Percentiles rank a stretch among this genome's conserved stretches.
phyloP scores from a whole-genome alignment of 2,329 filamentous ascomycete genomes.

The Cercospora sp. region DNA sequence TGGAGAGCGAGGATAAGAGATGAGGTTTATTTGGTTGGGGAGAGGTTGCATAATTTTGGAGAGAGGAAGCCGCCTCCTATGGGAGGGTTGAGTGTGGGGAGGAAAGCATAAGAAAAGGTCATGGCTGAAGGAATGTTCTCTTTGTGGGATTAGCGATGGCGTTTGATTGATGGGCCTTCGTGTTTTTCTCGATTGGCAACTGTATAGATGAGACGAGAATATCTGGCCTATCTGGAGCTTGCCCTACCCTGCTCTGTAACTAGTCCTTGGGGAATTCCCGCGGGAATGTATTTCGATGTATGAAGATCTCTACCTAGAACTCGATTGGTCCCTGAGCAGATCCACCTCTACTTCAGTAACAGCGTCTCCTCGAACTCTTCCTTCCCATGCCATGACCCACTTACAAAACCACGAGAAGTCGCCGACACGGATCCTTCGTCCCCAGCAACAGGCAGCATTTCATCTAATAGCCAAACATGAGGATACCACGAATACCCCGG shows the following conservation, averaged over 20 bases:
- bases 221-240: too few species aligned
- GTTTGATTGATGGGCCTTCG: neutral
- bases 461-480: neutral
- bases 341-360: neutral
- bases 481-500: neutral
- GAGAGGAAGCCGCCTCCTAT: slow-evolving; percentile 48
- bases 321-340: neutral
- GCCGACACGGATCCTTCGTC: neutral
- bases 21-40: slow-evolving; percentile 94
- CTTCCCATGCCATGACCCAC: neutral
- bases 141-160: slow-evolving; percentile 17
- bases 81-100: slow-evolving; percentile 37
- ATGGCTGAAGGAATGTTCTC: neutral
- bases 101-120: slow-evolving; percentile 29
- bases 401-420: neutral
- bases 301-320: neutral
- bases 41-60: slow-evolving; percentile 92
- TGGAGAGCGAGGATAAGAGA: slow-evolving; percentile 86
- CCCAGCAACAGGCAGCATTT: neutral
- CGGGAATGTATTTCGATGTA: too few species aligned
- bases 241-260: neutral
- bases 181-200: neutral
- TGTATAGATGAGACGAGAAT: too few species aligned
- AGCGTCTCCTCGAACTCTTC: neutral
- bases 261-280: neutral